Conservation (phyloP, 2,329 filamentous ascomycete genomes). For the Penicillium digitatum region DNA sequence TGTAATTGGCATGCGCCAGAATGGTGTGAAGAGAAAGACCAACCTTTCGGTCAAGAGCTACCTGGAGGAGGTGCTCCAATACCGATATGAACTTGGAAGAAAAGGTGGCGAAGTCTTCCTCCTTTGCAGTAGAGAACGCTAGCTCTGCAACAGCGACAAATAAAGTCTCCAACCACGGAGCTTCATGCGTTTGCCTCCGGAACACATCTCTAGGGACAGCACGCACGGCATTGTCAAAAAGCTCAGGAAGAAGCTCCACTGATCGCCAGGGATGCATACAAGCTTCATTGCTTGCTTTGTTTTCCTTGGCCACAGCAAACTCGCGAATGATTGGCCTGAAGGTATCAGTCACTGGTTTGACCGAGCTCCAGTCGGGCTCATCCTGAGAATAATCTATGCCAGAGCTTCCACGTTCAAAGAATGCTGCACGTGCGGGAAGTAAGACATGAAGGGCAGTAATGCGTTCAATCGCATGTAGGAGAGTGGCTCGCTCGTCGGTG, state of each 20-base stretch:
- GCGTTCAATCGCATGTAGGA: constrained; percentile 36
- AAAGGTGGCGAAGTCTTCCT: constrained; percentile 24
- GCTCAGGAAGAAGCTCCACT: constrained; percentile 36
- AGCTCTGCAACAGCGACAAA: constrained; percentile 44
- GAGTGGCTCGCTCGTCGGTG: constrained; percentile 31
- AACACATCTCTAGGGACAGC: constrained; percentile 45
- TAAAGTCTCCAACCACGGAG: constrained; percentile 49
- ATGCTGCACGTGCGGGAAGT: constrained; percentile 38
- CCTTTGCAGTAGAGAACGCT: constrained; percentile 35
- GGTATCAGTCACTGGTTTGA: constrained; percentile 36
- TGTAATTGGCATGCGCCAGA: constrained; percentile 41
- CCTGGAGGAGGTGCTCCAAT: constrained; percentile 39
- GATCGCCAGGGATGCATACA: constrained; percentile 26
- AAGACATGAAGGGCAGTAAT: constrained; percentile 42
- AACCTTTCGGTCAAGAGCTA: constrained; percentile 38
- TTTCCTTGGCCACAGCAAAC: constrained; percentile 7
- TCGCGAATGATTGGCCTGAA: constrained; percentile 37
- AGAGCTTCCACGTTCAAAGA: constrained; percentile 34
- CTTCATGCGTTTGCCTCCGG: constrained; percentile 44
- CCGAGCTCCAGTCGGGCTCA: constrained; percentile 33
- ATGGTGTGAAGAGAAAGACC: constrained; percentile 41
- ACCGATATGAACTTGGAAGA: constrained; percentile 32
- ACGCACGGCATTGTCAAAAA: constrained; percentile 47
- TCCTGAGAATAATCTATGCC: constrained; percentile 35
- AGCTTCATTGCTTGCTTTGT: constrained; percentile 12